A percentile compares a stretch with the other conserved stretches of the same genome.
These are phyloP conservation scores for Larix kaempferi DNA, from an alignment of 75 land plant species.

Conservation along the genomic window DNA sequence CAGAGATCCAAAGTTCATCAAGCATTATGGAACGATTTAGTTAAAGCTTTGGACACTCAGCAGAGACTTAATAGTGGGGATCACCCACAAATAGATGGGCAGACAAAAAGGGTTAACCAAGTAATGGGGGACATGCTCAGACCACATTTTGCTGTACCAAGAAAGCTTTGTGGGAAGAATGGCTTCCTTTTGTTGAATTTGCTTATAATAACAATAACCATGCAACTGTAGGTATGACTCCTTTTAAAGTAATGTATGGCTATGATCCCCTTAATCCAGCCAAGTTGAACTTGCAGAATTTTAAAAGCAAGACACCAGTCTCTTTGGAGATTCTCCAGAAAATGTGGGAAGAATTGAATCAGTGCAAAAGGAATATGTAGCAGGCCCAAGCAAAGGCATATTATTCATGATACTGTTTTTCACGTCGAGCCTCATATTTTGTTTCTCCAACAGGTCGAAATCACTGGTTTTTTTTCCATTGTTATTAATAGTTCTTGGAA, in stretches of 20 bases:
- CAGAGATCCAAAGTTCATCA: slow-evolving; percentile 17
- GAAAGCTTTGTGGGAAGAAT: slow-evolving; percentile 12
- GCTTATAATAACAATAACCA: slow-evolving; percentile 13
- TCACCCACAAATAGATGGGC: slow-evolving; percentile 18
- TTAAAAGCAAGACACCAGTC: neutral
- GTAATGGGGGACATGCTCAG: slow-evolving; percentile 15
- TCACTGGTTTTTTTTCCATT: no score
- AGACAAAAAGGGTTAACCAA: slow-evolving; percentile 14
- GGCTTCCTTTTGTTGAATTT: slow-evolving; percentile 18
- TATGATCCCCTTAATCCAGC: slow-evolving; percentile 5
- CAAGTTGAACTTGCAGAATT: neutral
- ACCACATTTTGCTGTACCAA: neutral
- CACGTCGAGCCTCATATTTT: no score
- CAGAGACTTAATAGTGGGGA: neutral
- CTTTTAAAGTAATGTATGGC: slow-evolving; percentile 15
- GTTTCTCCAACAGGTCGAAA: no score
- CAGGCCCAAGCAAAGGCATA: neutral
- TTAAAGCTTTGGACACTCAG: neutral
- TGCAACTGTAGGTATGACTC: slow-evolving; percentile 13
- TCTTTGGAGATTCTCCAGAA: neutral
- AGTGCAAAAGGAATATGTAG: neutral
- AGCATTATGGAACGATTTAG: slow-evolving; percentile 3
- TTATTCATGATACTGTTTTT: no score
- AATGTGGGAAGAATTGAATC: neutral
- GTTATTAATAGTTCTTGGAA: no score